phyloP scores from a whole-genome alignment of 2,329 filamentous ascomycete genomes.

The Myriangium duriaei region DNA sequence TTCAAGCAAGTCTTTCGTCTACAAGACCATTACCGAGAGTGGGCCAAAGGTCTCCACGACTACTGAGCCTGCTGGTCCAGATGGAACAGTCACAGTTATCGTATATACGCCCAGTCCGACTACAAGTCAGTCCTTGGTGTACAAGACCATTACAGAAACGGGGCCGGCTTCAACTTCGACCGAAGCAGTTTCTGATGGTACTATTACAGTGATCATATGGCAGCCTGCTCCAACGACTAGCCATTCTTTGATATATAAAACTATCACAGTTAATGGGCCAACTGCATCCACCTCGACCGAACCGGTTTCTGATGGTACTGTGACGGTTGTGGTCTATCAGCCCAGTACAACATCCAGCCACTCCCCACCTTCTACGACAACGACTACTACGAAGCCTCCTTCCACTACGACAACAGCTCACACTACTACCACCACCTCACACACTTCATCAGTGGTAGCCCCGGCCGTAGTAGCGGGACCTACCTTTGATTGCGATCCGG shows the following conservation, averaged over 20 bases:
- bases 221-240: neutral
- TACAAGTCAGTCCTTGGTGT: neutral
- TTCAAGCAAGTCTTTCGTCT: neutral
- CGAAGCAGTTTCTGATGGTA: neutral
- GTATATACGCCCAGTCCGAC: neutral
- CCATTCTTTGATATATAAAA: neutral
- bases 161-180: neutral
- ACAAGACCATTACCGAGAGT: neutral
- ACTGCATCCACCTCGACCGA: neutral
- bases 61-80: neutral
- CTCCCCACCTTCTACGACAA: neutral
- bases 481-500: neutral
- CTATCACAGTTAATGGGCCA: neutral
- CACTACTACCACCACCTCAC: neutral
- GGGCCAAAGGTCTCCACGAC: neutral
- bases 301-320: neutral
- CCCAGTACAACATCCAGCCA: neutral
- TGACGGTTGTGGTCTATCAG: too few relatives aligned
- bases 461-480: neutral
- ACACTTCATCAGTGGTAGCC: neutral
- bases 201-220: neutral
- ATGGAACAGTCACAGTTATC: neutral
- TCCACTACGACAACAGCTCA: neutral
- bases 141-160: neutral
- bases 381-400: neutral